phyloP scores from a whole-genome alignment of 345 rosid genomes.

The Populus euphratica region DNA sequence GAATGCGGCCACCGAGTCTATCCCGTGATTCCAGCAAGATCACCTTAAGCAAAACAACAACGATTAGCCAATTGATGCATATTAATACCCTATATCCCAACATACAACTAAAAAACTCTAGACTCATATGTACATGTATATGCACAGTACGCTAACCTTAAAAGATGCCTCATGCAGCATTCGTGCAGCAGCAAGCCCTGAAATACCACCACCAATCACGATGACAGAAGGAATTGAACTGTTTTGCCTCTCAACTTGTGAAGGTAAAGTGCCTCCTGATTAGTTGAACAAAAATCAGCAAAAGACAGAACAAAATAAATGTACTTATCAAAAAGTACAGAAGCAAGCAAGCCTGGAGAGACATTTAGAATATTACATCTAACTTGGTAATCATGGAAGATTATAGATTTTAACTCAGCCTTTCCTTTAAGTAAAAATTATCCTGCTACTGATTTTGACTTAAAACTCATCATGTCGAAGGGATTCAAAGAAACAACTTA shows the following conservation, averaged over 20 bases:
- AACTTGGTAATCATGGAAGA: too few relatives aligned
- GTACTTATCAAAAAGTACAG: neutral
- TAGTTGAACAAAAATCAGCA: neutral
- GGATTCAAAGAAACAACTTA: too few relatives aligned
- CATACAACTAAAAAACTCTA: neutral
- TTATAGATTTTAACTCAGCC: too few relatives aligned
- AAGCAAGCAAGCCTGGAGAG: neutral
- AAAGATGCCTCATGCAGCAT: slow-evolving; percentile 62
- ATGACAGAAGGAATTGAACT: slow-evolving; percentile 55
- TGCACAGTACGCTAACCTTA: slow-evolving; percentile 36
- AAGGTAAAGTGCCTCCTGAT: slow-evolving; percentile 35
- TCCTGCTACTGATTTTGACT: too few relatives aligned
- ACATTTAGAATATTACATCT: neutral
- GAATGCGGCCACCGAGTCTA: slow-evolving; percentile 87
- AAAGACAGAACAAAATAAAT: neutral
- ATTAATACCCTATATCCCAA: neutral
- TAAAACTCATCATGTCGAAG: too few relatives aligned
- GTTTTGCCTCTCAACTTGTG: slow-evolving; percentile 42
- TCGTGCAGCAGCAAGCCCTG: slow-evolving; percentile 85
- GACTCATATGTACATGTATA: neutral
- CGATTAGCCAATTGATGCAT: neutral
- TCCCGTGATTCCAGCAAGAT: slow-evolving; percentile 76
- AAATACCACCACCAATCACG: slow-evolving; percentile 85
- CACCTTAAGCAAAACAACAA: slow-evolving; percentile 42
- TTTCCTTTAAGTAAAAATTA: too few relatives aligned